Percentiles rank a stretch among this genome's conserved stretches.
Conservation (phyloP, 148 eudicot species). For the Silene conica region DNA sequence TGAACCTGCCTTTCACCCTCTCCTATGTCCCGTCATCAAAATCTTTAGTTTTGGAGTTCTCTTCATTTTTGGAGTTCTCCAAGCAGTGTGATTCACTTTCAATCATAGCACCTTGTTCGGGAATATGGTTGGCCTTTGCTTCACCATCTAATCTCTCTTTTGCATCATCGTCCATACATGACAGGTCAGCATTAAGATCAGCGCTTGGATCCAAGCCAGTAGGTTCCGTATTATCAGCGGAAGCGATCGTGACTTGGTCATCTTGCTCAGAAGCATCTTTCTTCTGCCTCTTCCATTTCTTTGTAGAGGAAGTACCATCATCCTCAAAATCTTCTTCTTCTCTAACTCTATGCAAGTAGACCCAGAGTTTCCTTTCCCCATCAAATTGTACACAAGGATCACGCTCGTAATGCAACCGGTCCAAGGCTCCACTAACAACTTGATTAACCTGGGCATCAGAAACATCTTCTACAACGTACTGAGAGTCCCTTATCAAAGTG, state of each 20-base stretch:
- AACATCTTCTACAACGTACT: slow-evolving; percentile 79
- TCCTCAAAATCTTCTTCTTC: slow-evolving; percentile 98
- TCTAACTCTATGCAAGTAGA: slow-evolving; percentile 84
- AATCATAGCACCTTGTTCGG: slow-evolving; percentile 31
- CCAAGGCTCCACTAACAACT: slow-evolving; percentile 96
- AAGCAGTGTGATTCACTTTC: slow-evolving; percentile 47
- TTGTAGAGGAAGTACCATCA: slow-evolving; percentile 95
- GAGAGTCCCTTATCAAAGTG: slow-evolving; percentile 85
- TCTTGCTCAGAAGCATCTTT: slow-evolving; percentile 73
- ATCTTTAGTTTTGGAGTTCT: slow-evolving; percentile 48
- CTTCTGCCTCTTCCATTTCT: slow-evolving; percentile 94
- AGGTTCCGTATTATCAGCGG: slow-evolving; percentile 47
- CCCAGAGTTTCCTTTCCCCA: slow-evolving; percentile 89
- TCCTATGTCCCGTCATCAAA: slow-evolving; percentile 45
- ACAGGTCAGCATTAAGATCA: slow-evolving; percentile 57
- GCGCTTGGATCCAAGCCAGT: slow-evolving; percentile 53
- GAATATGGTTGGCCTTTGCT: slow-evolving; percentile 33
- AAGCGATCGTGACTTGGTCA: slow-evolving; percentile 69
- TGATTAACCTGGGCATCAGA: slow-evolving; percentile 81
- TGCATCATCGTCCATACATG: slow-evolving; percentile 36
- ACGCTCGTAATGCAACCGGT: slow-evolving; percentile 95
- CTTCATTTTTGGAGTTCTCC: slow-evolving; percentile 52
- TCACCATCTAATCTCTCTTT: slow-evolving; percentile 34
- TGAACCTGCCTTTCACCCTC: slow-evolving; percentile 35
- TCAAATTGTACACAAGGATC: slow-evolving; percentile 96